Evolutionary conservation across 108 stramenopile species (phyloP).

Genomic region (Bacterosira constricta): DNA sequence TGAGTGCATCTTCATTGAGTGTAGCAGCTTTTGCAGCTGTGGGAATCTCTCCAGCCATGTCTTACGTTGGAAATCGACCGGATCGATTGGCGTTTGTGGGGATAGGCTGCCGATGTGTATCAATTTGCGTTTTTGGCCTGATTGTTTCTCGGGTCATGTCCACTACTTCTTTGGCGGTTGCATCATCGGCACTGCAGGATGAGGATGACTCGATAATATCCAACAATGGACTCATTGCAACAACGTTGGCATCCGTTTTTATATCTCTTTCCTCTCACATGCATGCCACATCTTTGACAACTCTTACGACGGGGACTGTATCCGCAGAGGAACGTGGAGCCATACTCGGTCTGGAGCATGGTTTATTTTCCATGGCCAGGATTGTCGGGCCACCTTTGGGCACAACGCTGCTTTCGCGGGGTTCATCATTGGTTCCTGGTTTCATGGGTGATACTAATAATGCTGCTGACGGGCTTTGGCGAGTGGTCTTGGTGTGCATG

Average conservation of each 20-base stretch:
- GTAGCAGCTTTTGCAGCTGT: conserved; percentile 74
- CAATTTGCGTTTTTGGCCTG: conserved; percentile 34
- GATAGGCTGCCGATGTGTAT: conserved; percentile 32
- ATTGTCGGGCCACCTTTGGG: conserved; percentile 70
- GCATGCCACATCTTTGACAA: conserved; percentile 78
- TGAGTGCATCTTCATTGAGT: conserved; percentile 63
- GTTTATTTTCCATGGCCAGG: conserved; percentile 75
- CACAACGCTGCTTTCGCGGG: conserved; percentile 42
- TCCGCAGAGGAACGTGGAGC: conserved; percentile 61
- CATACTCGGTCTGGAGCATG: conserved; percentile 81
- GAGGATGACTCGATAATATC: not conserved
- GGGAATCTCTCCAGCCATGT: conserved; percentile 58
- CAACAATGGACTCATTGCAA: not conserved
- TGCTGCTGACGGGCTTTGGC: conserved; percentile 21
- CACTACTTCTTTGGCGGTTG: not conserved
- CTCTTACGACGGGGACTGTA: conserved; percentile 71
- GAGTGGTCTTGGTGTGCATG: conserved; percentile 21
- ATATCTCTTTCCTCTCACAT: conserved; percentile 69
- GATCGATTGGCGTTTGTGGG: conserved; percentile 51
- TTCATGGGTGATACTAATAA: conserved; percentile 2
- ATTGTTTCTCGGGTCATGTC: conserved; percentile 34
- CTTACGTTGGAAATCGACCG: conserved; percentile 29
- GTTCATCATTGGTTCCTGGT: not conserved
- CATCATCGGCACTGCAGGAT: conserved; percentile 10
- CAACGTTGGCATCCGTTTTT: conserved; percentile 41